Evolutionary conservation across 2,329 filamentous ascomycete genomes (phyloP), one percentile per base, ranked within the genome.

Genomic region (Colletotrichum simmondsii): DNA sequence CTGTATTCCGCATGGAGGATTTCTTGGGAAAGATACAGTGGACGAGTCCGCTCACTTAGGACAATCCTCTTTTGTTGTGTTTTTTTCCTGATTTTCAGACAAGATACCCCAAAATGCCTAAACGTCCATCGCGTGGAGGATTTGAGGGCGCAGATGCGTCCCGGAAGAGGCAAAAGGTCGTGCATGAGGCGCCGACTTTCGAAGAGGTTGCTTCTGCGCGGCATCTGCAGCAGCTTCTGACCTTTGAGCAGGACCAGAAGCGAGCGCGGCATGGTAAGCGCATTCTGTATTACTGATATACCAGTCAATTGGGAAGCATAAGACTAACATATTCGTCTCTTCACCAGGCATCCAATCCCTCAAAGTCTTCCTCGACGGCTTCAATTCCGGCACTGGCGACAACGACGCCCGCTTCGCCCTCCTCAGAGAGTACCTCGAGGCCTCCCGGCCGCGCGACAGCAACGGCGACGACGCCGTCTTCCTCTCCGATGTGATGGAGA

Each of bases 401-500:
- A 83, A 86, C 76, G 82, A 85, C 30, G 80, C 83, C 75, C 90
- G 86, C 76, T 83, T 84, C 80, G 83, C 83, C 79, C 92, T 96
- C 65, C 84, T 96, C 37, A 87, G 87, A 75, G 90, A 94, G 76
- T 97, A 93, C 79, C 89, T 97, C 61, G 86, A 91, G 58, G 83
- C 85, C 8, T 83, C 87, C 67, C 87, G 86, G 76, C 87, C 89
- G 2, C 81, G 82, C 76, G 82, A 85, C 65, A 49, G 19, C 42
- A 79, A 80, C 65, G 79, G 80, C 58, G 81, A 85, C 68, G 84
- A 86, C 68, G 87, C 89, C 7, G 86, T 92, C 28, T 94, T 92
- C 76, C 89, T 98, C 35, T 85, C 89, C 2, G 94, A 98, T 77
- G 85, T 98, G 52, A 93, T 97, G 83, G 93, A 97, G 77, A 95